Base-by-base conservation (phyloP, 23 red algal genomes). In the Gracilaria domingensis region DNA sequence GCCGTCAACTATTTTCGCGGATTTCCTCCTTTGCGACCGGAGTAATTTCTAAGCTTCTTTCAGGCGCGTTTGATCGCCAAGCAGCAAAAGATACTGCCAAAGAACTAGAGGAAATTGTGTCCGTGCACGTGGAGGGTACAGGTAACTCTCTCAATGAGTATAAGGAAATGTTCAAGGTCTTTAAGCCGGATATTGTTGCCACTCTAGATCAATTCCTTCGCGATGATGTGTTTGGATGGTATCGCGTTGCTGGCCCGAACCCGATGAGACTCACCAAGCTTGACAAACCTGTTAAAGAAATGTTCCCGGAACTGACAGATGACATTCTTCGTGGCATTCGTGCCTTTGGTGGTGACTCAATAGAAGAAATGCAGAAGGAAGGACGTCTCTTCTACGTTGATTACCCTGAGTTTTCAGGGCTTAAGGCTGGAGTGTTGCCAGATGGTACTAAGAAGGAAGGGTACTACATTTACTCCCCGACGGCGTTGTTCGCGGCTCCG, bases 401-500 rank as follows among this genome's bases (percentile, higher is more conserved):
- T 70, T 85, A 38, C 57, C 18, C 18, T 18, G 81, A 85, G 29
- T 85, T 85, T 67, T 18, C 28, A 70, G 59, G 59, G 13, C 16
- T 85, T 9, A 18, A 14, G 58, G 33, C 59, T 8, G 81, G 81
- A 23, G 18, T 20, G 12, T 51, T 85, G 16, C 81, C 81, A 8
- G 81, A 85, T 39, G 81, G 81, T 59, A 85, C 59, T 17, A 14
- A 20, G 81, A 85, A 85, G 29, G 81, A 85, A 70, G 81, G 81
- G 6, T 85, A n/a, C 26, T 30, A 85, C 61, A 45, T 85, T n/a
- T 85, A 85, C 25, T 13, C 81, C 11, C 81, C 81, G 11, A 67
- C 81, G 13, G 23, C 24, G 4, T 69, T 85, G 55, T 29, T 85
- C 12, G 81, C 81, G 1, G 81, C 70, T 20, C 81, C 81, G 34